Base-by-base conservation (phyloP, 108 stramenopile species). In the Hondaea fermentalgiana region DNA sequence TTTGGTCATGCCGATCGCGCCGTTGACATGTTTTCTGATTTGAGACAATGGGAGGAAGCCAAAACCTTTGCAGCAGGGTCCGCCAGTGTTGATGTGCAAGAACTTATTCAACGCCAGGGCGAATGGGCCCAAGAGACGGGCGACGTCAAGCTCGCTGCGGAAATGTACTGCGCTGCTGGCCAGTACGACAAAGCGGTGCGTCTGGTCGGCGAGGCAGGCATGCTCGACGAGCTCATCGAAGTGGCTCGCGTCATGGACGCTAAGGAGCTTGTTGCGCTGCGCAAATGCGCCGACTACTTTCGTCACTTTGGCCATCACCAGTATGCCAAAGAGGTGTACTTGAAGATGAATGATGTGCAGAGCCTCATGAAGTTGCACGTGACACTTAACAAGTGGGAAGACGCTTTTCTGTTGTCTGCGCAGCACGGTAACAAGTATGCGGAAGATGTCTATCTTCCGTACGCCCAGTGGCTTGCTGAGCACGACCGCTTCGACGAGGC, bases 1-100 rank as follows among this genome's bases (percentile, higher is more conserved):
- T 64, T 90, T 58, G 92, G 92, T 58, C 60, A 88, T 55, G 76
- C 88, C 17, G 87, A 89, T 23, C 14, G 49, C 5, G 93, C 95
- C 45, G 89, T 95, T 72, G 89, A 92, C 88, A 72, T 95, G 72
- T 95, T 93, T 90, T 71, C 92, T 47, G 92, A 92, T 69, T 87
- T 95, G 29, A 72, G 94, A 14, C 72, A 88, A 72, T 95, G 94
- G 93, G 93, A 92, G 23, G 92, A 95, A 60, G 95, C 95, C 43
- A 94, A 92, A 88, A 55, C 44, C 43, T 91, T 94, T 43, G 93
- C 94, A 28, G 44, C 45, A 4, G 53, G 49, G 59, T 90, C 91
- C 51, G 90, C 58, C 3, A 90, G 55, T n/a, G 89, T 91, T 14
- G 92, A 92, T 59, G 72, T 88, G 25, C 76, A 57, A 42, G 92